Base-by-base conservation (phyloP, 768 basidiomycete species). In the Rhodocollybia butyracea region DNA sequence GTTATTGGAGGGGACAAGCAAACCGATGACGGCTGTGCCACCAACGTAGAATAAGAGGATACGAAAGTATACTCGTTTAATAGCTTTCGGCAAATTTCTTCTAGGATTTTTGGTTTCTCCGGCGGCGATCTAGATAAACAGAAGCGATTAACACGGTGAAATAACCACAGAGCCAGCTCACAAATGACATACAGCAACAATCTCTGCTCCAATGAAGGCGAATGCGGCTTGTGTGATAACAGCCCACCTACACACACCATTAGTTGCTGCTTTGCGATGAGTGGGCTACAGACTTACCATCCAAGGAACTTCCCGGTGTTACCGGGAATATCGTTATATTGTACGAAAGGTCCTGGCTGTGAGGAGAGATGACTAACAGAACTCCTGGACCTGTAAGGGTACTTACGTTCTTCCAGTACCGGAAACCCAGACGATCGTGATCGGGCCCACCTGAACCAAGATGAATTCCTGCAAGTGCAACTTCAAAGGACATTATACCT, bases 121-220 rank as follows among this genome's bases (percentile, higher is more conserved):
- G 24, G 91, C 91, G 57, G 91, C 90, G 61, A 89, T 89, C 88
- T 89, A 62, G 17, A 22, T 5, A 22, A n/a, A 30, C 15, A 5
- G 32, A 15, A 17, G 22, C 21, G 24, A 42, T 13, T 26, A 56
- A 31, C 19, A 12, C 8, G 12, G 15, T 3, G 11, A 34, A 26
- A 5, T 27, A 21, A 27, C 30, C n/a, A 24, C 19, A 42, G 12
- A 17, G 41, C 5, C n/a, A n/a, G n/a, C n/a, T n/a, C n/a, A n/a
- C n/a, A n/a, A n/a, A n/a, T n/a, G n/a, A 74, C 82, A 62, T 73
- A 90, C 87, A 27, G 91, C 92, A 39, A 96, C 93, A 64, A 96
- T 94, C 69, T 98, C 95, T 5, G 93, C 94, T 15, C 94, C 95
- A 57, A 94, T 93, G 69, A 79, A 95, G 11, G 91, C 93, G 76